Evolutionary conservation across 768 basidiomycete genomes (phyloP).

Genomic region (Chalciporus pseudorubinellus): DNA sequence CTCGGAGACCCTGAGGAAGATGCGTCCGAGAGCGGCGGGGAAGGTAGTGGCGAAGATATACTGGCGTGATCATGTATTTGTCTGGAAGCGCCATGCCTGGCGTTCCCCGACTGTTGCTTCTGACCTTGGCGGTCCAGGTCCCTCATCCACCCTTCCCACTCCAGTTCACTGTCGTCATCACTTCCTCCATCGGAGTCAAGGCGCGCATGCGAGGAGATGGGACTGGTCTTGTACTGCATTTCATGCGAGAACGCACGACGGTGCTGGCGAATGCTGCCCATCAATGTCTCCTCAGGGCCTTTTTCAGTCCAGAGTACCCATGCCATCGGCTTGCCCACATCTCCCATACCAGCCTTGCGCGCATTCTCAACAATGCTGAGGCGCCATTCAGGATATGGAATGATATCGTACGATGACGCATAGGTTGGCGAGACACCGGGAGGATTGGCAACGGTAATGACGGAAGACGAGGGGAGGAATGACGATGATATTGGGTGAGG

Average conservation of each 20-base stretch:
- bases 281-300: conserved; percentile 14
- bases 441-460: conserved; percentile 57
- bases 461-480: conserved; percentile 41
- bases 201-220: conserved; percentile 3
- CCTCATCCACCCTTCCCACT: conserved; percentile 67
- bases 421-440: conserved; percentile 10
- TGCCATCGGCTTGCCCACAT: conserved; percentile 54
- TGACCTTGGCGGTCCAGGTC: conserved; percentile 46
- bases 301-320: conserved; percentile 39
- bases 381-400: conserved; percentile 72
- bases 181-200: conserved; percentile 35
- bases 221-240: conserved; percentile 20
- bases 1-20: conserved; percentile 25
- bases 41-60: conserved; percentile 17
- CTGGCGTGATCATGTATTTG: neutral
- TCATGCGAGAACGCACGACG: conserved; percentile 24
- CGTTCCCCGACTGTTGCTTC: conserved; percentile 6
- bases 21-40: conserved; percentile 27
- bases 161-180: conserved; percentile 50
- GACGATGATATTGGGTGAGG: conserved; percentile 36
- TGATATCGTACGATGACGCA: conserved; percentile 32
- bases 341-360: conserved; percentile 55
- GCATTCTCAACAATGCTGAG: conserved; percentile 48
- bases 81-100: neutral
- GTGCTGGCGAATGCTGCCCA: conserved; percentile 21